Base-by-base conservation (phyloP, 2,329 filamentous ascomycete species). In the Blumeria graminis region DNA sequence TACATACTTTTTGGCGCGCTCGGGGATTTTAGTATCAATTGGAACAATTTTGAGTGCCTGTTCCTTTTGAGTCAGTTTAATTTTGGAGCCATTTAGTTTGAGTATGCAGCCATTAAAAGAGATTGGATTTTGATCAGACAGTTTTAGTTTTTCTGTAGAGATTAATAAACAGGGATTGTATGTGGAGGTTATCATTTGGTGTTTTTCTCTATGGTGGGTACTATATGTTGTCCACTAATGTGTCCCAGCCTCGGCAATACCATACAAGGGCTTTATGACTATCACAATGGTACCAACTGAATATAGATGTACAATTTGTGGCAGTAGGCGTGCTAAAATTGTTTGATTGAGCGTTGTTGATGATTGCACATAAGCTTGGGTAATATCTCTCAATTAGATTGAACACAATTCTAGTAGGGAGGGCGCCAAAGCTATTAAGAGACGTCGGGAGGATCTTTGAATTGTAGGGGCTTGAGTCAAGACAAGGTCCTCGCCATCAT, bases 341-440 rank as follows among this genome's bases (percentile, higher is more conserved):
- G 5, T 18, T 33, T 33, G 55, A 18, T 50, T 38, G 9, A 50
- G 55, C 8, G 34, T 56, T 34, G 45, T 32, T 7, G 32, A 50
- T 50, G 43, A 36, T 55, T 55, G 35, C 7, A 22, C 16, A 36
- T 55, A 55, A 7, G 52, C 52, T 22, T 55, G 52, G n/a, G 32
- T 56, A 28, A 56, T 56, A 56, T 51, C 55, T 51, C 55, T 9
- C 22, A 56, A 45, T 35, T 46, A 56, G 11, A 56, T 13, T n/a
- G n/a, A 9, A 48, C 6, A 48, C 32, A 1, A n/a, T 45, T 45
- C 41, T 45, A 18, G 1, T n/a, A 45, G 41, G 41, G 41, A 3
- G 14, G 41, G 28, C 6, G 35, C 52, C 48, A 55, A 18, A 11
- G 39, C 36, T 33, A 58, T 3, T 16, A 58, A 13, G 10, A 56